phyloP scores from a whole-genome alignment of 2,329 filamentous ascomycete genomes.

The Emericellopsis atlantica region DNA sequence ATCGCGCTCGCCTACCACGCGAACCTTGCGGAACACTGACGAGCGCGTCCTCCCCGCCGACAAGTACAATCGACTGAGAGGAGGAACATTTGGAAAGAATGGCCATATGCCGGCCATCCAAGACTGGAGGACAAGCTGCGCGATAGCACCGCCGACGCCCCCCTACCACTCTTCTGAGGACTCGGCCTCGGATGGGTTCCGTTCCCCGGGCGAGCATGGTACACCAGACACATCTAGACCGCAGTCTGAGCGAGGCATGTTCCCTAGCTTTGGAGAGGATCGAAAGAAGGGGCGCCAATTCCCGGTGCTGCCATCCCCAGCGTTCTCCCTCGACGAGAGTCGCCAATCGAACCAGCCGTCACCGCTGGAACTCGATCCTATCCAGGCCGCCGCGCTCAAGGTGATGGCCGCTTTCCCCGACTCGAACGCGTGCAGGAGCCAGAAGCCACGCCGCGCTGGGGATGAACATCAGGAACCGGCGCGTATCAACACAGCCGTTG shows the following conservation, averaged over 20 bases:
- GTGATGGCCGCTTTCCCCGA: slow-evolving; percentile 17
- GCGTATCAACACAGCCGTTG: slow-evolving; percentile 1
- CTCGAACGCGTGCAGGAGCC: not conserved
- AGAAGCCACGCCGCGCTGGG: slow-evolving; percentile 7
- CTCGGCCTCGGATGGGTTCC: slow-evolving; percentile 23
- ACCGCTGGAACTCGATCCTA: slow-evolving; percentile 10
- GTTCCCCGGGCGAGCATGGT: slow-evolving; percentile 18
- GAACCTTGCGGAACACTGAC: too few species aligned
- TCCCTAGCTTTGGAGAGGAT: slow-evolving; percentile 3
- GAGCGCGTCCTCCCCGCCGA: not conserved
- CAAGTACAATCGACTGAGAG: not conserved
- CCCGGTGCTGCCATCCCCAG: slow-evolving; percentile 1
- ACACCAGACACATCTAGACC: slow-evolving; percentile 27
- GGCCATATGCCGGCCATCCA: not conserved
- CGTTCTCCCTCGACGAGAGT: not conserved
- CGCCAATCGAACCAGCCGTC: not conserved
- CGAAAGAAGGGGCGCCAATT: not conserved
- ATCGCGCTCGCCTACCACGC: not conserved
- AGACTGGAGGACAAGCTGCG: slow-evolving; percentile 4
- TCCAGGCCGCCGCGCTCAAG: slow-evolving; percentile 16
- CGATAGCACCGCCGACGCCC: slow-evolving; percentile 1
- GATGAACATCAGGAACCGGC: slow-evolving; percentile 3
- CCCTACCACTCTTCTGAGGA: slow-evolving; percentile 20
- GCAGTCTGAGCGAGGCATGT: slow-evolving; percentile 22
- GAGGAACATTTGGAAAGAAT: not conserved